These are phyloP conservation scores for Yarrowia sp. DNA, from an alignment of 805 yeast genomes.

Conservation along the genomic window DNA sequence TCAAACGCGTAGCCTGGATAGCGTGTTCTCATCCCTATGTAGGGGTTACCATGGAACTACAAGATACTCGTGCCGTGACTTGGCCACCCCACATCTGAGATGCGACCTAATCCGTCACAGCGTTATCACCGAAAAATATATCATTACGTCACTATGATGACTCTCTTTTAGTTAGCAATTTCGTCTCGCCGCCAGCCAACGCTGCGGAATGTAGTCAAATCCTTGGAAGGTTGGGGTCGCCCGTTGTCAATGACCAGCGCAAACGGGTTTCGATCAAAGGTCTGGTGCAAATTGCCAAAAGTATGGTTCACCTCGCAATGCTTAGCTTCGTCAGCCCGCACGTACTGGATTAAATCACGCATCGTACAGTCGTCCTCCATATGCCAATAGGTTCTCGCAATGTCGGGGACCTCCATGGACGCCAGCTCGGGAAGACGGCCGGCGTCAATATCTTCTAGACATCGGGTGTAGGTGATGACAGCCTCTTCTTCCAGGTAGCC, in stretches of 20 bases:
- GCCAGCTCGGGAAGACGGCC: constrained; percentile 60
- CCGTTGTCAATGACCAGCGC: constrained; percentile 55
- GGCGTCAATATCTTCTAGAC: constrained; percentile 60
- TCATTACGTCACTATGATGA: neutral
- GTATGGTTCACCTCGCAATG: constrained; percentile 83
- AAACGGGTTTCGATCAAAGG: constrained; percentile 70
- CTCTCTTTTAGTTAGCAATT: constrained; percentile 44
- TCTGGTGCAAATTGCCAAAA: constrained; percentile 65
- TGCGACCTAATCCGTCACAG: neutral
- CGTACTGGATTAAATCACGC: constrained; percentile 63
- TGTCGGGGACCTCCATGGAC: constrained; percentile 50
- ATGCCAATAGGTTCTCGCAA: constrained; percentile 71
- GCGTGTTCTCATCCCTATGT: neutral
- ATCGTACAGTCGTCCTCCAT: constrained; percentile 60
- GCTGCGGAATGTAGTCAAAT: constrained; percentile 46
- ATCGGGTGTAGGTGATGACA: constrained; percentile 69
- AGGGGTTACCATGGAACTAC: neutral
- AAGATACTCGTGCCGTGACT: too few species aligned
- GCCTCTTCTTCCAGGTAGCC: constrained; percentile 83
- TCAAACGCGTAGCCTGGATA: neutral
- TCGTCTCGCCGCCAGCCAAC: constrained; percentile 51
- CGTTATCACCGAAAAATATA: constrained; percentile 3
- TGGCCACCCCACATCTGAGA: too few species aligned
- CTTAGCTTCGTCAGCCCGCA: constrained; percentile 80
- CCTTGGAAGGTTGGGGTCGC: constrained; percentile 51